Base-by-base conservation (phyloP, 257 asterid genomes). In the Penstemon newberryi region DNA sequence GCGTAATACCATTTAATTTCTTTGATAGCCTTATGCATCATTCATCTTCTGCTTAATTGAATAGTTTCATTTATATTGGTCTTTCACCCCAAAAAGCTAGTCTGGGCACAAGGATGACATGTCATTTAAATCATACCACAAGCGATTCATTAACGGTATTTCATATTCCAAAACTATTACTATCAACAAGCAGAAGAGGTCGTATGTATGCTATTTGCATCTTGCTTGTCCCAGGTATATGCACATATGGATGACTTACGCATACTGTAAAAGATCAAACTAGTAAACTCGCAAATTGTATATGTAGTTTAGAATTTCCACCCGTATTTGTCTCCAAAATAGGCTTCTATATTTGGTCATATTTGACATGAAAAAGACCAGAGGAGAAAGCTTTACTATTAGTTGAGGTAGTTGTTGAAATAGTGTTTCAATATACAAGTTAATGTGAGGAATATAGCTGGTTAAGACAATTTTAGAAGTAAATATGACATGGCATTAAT, bases 1-100 rank as follows among this genome's bases (percentile, higher is more conserved):
- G 77, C 45, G 92, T 82, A 67, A 77, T 56, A 56, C 69, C 67
- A 61, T 73, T 66, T 8, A 15, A 8, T 15, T 76, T 74, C 10
- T 60, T 51, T 58, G 15, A 56, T 67, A 66, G 70, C 74, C 38
- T 67, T 63, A 6, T 19, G 25, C 68, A 1, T 8, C 11, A 50
- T 13, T 53, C 41, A 36, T 40, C 4, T n/a, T 63, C 56, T 37
- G 38, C 38, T 1, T 57, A 40, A 59, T 56, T 50, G 47, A 54
- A 8, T 58, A 8, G 66, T 56, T 54, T 42, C 57, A 8, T 18
- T 13, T 46, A 40, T 33, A 47, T 25, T 19, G 53, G 43, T 45
- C 25, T 13, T 7, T 33, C 56, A 25, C 69, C 56, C 33, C 33
- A 25, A 25, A 25, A 25, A 25, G 58, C 18, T 63, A 9, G 56